Evolutionary conservation across 2,329 filamentous ascomycete species (phyloP), one percentile per base, ranked within the genome.

Genomic region (Aquanectria penicillioides): DNA sequence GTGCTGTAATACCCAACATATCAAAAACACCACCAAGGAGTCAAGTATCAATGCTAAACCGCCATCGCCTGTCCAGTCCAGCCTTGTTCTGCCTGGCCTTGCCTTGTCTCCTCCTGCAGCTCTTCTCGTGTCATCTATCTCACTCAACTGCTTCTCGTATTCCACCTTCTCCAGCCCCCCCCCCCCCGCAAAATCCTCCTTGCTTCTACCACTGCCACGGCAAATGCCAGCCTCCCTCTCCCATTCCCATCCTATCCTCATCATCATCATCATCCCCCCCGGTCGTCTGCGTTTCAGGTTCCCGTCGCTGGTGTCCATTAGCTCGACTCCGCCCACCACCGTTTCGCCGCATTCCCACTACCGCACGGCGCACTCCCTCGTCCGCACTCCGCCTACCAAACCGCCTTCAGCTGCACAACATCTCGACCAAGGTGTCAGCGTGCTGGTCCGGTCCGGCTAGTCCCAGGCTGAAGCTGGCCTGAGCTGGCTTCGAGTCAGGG

Each of bases 241-340:
- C n/a, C n/a, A n/a, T n/a, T n/a, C n/a, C n/a, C n/a, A n/a, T n/a
- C n/a, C n/a, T n/a, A 18, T n/a, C 40, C 34, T 29, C 57, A 52
- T 26, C 33, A 29, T 31, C 33, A 48, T 12, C 40, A 33, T 26
- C 29, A 7, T 20, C 40, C 31, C 47, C 48, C 49, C 50, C 33
- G 38, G 55, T 50, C 56, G 56, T 62, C 59, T 59, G 56, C 46
- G 59, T 62, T 62, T 62, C 59, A 62, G 59, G 59, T 62, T 59
- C 46, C 59, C 54, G 48, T 54, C 28, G 36, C 48, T 51, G 48
- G 48, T 28, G 48, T 51, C 36, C 48, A 9, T 50, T 52, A 56
- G 53, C 53, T 53, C 33, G 31, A 28, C 29, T 38, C 55, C 46
- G 36, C 34, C 46, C 44, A 47, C 40, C 53, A 33, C 38, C n/a